These are phyloP conservation scores for Penicillium expansum DNA, from an alignment of 2,329 filamentous ascomycete genomes.

Conservation along the genomic window DNA sequence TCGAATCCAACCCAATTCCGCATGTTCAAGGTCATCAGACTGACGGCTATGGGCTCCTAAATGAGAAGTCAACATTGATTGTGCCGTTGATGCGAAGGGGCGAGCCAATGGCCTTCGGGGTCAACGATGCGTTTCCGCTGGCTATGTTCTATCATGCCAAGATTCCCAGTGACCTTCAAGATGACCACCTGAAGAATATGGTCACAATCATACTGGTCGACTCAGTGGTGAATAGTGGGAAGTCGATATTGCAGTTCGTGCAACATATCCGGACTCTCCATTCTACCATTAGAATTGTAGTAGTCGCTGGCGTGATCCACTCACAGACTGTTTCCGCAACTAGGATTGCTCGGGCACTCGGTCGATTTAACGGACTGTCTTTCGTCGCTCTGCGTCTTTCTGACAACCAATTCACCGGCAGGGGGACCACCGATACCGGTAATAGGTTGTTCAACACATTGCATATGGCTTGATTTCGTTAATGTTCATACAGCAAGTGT, in stretches of 20 bases:
- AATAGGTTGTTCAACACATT: constrained; percentile 2
- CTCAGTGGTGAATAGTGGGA: constrained; percentile 60
- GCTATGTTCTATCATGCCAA: constrained; percentile 54
- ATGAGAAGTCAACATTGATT: constrained; percentile 54
- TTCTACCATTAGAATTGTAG: constrained; percentile 47
- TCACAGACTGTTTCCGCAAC: constrained; percentile 26
- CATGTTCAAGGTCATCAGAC: constrained; percentile 53
- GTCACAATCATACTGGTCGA: constrained; percentile 56
- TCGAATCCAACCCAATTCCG: constrained; percentile 49
- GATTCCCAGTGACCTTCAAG: constrained; percentile 41
- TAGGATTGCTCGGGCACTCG: constrained; percentile 17
- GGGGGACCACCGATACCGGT: constrained; percentile 55
- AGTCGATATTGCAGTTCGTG: constrained; percentile 51
- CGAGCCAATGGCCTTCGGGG: constrained; percentile 60
- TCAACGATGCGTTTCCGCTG: constrained; percentile 53
- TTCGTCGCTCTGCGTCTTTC: constrained; percentile 57
- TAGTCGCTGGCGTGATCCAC: constrained; percentile 58
- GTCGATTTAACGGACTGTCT: constrained; percentile 28
- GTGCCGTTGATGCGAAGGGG: constrained; percentile 63
- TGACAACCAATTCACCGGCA: constrained; percentile 56
- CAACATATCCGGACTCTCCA: constrained; percentile 45
- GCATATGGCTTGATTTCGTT: neutral
- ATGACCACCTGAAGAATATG: constrained; percentile 41
- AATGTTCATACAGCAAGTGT: no score
- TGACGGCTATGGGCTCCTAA: constrained; percentile 46